Evolutionary conservation across 2,329 filamentous ascomycete species (phyloP).

Genomic region (Endothia cerciana): DNA sequence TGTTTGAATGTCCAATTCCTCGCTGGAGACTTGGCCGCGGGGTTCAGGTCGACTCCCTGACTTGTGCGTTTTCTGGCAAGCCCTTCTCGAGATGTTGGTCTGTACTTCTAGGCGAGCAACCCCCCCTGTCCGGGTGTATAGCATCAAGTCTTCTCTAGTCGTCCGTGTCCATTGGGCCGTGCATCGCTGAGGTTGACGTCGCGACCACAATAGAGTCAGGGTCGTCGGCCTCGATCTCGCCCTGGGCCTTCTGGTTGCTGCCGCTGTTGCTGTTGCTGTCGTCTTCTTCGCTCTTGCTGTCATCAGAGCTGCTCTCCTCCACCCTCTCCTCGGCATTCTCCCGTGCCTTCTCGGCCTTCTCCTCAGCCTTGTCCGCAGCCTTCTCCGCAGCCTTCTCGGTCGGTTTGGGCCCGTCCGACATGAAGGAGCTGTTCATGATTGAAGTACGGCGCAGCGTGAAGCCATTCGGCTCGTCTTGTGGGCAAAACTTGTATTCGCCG

Average conservation of each 20-base stretch:
- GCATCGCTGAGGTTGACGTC: constrained; percentile 38
- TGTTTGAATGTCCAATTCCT: too few relatives aligned
- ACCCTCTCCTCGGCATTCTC: constrained; percentile 8
- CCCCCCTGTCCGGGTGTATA: too few relatives aligned
- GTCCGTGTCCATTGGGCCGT: constrained; percentile 40
- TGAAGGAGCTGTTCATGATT: constrained; percentile 27
- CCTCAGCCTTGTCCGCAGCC: too few relatives aligned
- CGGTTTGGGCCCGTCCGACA: constrained; percentile 23
- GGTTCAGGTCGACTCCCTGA: too few relatives aligned
- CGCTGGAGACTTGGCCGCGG: too few relatives aligned
- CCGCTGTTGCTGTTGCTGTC: neutral
- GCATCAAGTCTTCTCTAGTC: constrained; percentile 30
- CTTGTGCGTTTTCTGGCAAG: too few relatives aligned
- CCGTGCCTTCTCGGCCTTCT: too few relatives aligned
- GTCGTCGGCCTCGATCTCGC: constrained; percentile 36
- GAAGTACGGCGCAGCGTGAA: constrained; percentile 31
- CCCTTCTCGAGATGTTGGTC: neutral
- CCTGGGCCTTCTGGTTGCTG: neutral
- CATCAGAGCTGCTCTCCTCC: constrained; percentile 32
- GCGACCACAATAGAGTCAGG: constrained; percentile 38
- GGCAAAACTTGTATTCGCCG: constrained; percentile 60
- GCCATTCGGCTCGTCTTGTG: constrained; percentile 42
- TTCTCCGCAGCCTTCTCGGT: constrained; percentile 13
- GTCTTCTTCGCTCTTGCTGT: constrained; percentile 29
- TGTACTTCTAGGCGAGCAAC: neutral